A percentile compares a stretch with the other conserved stretches of the same genome.
These are phyloP conservation scores for Nemania serpens DNA, from an alignment of 2,329 filamentous ascomycete genomes.

Conservation along the genomic window DNA sequence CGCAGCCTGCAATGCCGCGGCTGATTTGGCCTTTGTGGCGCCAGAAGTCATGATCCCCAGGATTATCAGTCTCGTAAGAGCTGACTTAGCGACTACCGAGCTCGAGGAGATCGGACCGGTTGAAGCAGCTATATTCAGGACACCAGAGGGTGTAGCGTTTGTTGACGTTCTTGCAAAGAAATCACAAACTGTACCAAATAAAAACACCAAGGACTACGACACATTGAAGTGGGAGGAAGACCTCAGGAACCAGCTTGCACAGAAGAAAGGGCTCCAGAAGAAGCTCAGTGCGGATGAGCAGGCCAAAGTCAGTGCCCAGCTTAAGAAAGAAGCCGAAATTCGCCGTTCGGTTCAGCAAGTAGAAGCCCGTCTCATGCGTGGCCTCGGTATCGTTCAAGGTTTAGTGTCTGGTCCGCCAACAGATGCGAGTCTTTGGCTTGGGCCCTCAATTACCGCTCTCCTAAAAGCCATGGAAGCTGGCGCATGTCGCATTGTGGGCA, in stretches of 20 bases:
- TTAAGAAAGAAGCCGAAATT: conserved; percentile 84
- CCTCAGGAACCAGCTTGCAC: conserved; percentile 80
- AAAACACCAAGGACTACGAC: conserved; percentile 93
- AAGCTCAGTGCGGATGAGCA: conserved; percentile 90
- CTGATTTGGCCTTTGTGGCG: conserved; percentile 91
- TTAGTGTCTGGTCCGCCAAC: conserved; percentile 88
- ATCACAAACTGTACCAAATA: conserved; percentile 71
- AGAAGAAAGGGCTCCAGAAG: conserved; percentile 89
- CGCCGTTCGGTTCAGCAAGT: conserved; percentile 71
- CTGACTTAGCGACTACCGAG: conserved; percentile 73
- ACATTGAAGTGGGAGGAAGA: conserved; percentile 98
- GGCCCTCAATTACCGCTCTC: conserved; percentile 74
- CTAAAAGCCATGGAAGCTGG: conserved; percentile 78
- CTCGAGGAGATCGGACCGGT: conserved; percentile 77
- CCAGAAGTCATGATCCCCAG: conserved; percentile 79
- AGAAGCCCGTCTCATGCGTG: conserved; percentile 75
- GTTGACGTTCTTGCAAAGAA: conserved; percentile 91
- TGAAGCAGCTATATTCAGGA: conserved; percentile 91
- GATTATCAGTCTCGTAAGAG: conserved; percentile 73
- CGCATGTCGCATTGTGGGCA: conserved; percentile 79
- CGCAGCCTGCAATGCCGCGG: conserved; percentile 83
- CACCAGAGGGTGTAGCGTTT: conserved; percentile 84
- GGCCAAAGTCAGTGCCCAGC: conserved; percentile 86
- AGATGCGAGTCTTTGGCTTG: conserved; percentile 87
- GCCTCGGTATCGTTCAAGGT: conserved; percentile 82